Conservation (phyloP, 2,329 filamentous ascomycete species). For the Chrysoporthe cubensis region DNA sequence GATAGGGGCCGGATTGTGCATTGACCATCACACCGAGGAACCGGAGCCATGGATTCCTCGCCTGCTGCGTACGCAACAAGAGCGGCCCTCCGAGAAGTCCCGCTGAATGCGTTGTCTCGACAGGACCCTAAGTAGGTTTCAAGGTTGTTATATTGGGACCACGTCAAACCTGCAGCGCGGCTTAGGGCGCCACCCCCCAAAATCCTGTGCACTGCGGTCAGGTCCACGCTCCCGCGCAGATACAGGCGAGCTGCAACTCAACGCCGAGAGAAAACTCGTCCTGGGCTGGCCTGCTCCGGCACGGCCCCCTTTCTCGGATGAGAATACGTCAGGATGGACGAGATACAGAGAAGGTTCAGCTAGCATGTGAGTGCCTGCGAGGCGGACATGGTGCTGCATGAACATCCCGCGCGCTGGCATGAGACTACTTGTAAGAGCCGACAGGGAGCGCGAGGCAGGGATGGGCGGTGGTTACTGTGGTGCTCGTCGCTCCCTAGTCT, state of each 20-base stretch:
- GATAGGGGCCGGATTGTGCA: neutral
- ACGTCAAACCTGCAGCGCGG: slow-evolving; percentile 7
- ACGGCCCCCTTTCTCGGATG: too few relatives aligned
- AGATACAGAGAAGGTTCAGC: too few relatives aligned
- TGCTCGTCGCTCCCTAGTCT: neutral
- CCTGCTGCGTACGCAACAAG: neutral
- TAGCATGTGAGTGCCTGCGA: too few relatives aligned
- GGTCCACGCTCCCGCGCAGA: neutral
- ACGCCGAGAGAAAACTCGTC: too few relatives aligned
- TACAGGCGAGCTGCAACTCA: too few relatives aligned
- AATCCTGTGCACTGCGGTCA: neutral
- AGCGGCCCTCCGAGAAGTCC: neutral
- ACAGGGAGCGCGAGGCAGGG: neutral
- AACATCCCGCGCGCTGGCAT: too few relatives aligned
- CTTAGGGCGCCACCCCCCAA: neutral
- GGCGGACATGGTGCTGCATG: too few relatives aligned
- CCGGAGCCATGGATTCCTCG: neutral
- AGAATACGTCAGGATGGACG: too few relatives aligned
- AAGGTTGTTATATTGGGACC: slow-evolving; percentile 3
- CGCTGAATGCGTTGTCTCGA: neutral
- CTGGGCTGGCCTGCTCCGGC: too few relatives aligned
- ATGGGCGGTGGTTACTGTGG: neutral
- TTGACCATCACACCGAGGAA: neutral
- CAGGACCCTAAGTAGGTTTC: neutral
- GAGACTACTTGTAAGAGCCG: neutral